Evolutionary conservation across 352 stramenopile genomes (phyloP), one percentile per base, ranked within the genome.

Genomic region (Phytophthora pisi): DNA sequence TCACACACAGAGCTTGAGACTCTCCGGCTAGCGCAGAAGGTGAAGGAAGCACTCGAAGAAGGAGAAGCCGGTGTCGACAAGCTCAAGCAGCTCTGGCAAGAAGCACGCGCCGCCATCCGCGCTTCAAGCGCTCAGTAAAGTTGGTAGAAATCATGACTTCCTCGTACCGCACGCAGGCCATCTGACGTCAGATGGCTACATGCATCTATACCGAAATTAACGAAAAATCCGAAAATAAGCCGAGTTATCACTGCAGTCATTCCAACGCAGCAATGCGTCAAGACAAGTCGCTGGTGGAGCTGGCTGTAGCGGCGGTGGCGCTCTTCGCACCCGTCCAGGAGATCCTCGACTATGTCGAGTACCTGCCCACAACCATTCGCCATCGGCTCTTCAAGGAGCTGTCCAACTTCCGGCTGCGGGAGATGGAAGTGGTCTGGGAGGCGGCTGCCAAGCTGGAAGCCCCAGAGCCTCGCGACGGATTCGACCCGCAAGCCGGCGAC

Each of bases 401-500:
- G 53, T 73, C 58, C 6, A 61, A 82, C 45, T 75, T 79, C 20
- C 74, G 79, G 15, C 57, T 90, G 26, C 81, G 79, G 1, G 70
- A 73, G 42, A 77, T 89, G 46, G 81, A 89, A 45, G 56, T 89
- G 54, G 65, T 24, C 8, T 87, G 70, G 79, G 61, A 75, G 47
- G 15, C 54, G 16, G 64, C 45, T 18, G 59, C 63, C 6, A 38
- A 72, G 34, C 23, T 56, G 18, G 49, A 64, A n/a, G 11, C 20
- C 15, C 26, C 55, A 30, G 70, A 76, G 62, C 53, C 18, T 5
- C 18, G 53, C 6, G 72, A 66, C 24, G 55, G 64, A 16, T 72
- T 67, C 47, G 64, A 82, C 30, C 62, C 57, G 1, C 10, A 49
- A 23, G 52, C 51, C 1, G 60, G 59, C 9, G 74, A 79, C 51